Evolutionary conservation across 2,329 filamentous ascomycete genomes (phyloP).

Genomic region (Metarhizium brunneum): DNA sequence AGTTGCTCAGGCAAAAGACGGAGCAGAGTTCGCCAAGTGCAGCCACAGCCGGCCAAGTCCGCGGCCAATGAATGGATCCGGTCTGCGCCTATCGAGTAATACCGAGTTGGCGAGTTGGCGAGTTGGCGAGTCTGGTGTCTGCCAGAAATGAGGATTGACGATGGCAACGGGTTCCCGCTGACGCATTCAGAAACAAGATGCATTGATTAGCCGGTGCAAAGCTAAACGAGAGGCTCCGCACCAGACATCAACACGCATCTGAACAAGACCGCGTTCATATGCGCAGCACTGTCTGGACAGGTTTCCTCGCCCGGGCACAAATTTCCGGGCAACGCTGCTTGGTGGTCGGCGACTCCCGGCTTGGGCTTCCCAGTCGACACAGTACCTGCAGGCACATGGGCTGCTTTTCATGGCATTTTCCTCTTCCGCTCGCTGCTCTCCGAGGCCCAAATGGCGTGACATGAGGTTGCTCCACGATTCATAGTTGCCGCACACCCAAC

Average conservation of each 20-base stretch:
- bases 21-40: neutral
- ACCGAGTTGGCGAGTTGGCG: neutral
- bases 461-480: slow-evolving; percentile 2
- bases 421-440: neutral
- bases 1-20: neutral
- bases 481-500: slow-evolving; percentile 1
- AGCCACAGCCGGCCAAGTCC: slow-evolving; percentile 1
- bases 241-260: too few species aligned
- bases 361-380: neutral
- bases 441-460: slow-evolving; percentile 12
- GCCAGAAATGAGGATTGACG: too few species aligned
- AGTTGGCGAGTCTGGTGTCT: neutral
- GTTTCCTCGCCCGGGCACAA: too few species aligned
- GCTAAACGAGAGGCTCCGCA: too few species aligned
- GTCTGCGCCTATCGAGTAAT: neutral
- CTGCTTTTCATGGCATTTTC: neutral
- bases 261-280: too few species aligned
- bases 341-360: slow-evolving; percentile 7
- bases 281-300: too few species aligned
- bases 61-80: neutral
- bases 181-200: too few species aligned
- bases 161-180: too few species aligned
- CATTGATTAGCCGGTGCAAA: too few species aligned
- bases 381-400: neutral
- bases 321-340: neutral